Conservation (phyloP, 306 rosid genomes). For the Castanea mollissima region DNA sequence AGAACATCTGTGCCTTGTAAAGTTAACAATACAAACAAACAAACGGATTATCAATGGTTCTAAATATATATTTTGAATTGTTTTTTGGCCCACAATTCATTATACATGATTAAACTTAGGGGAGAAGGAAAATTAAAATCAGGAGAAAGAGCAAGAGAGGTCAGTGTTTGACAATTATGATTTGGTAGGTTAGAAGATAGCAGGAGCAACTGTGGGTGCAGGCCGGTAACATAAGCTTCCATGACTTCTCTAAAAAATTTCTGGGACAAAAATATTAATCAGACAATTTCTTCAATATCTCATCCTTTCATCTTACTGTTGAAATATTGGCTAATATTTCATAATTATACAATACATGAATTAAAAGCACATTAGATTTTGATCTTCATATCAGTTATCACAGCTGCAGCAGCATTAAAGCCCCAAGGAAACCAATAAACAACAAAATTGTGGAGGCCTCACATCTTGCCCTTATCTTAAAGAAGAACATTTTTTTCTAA, state of each 20-base stretch:
- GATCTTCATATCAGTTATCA: background rate
- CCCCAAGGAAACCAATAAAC: background rate
- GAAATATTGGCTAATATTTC: background rate
- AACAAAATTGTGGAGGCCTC: background rate
- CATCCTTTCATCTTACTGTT: background rate
- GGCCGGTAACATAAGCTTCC: background rate
- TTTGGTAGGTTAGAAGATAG: background rate
- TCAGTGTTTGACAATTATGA: background rate
- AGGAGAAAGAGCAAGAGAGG: background rate
- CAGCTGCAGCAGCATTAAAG: background rate
- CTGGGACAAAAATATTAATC: background rate
- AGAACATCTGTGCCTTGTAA: background rate
- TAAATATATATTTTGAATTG: background rate
- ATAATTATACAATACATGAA: background rate
- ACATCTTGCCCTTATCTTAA: background rate
- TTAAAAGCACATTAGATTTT: background rate
- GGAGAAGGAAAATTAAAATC: background rate
- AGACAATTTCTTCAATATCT: background rate
- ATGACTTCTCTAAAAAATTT: background rate
- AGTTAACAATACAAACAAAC: background rate
- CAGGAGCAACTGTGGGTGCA: background rate
- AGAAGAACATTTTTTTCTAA: too few species aligned
- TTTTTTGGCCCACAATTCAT: background rate
- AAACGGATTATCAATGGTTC: background rate
- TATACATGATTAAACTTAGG: background rate